Evolutionary conservation across 257 asterid species (phyloP).

Genomic region (Lycium barbarum): DNA sequence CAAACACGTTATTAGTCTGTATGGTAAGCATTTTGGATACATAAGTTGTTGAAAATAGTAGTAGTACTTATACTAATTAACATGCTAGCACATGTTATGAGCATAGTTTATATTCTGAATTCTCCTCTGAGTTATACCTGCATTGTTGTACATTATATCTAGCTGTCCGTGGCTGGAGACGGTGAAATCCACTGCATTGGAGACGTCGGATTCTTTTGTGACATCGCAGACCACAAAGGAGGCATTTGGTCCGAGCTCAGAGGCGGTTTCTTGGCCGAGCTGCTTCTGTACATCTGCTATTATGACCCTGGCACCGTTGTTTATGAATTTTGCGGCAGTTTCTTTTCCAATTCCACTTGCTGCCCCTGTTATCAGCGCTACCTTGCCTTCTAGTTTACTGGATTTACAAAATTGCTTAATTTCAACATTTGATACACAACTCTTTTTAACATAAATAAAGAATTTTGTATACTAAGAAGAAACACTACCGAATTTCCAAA

Average conservation of each 20-base stretch:
- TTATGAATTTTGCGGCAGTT: slow-evolving; percentile 71
- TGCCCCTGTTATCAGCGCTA: slow-evolving; percentile 85
- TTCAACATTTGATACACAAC: neutral
- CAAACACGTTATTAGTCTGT: neutral
- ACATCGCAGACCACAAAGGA: slow-evolving; percentile 72
- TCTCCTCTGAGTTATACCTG: slow-evolving; percentile 44
- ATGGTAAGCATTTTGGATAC: neutral
- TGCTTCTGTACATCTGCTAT: slow-evolving; percentile 65
- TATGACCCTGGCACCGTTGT: slow-evolving; percentile 77
- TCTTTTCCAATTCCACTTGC: slow-evolving; percentile 88
- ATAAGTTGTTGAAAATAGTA: neutral
- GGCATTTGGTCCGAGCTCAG: slow-evolving; percentile 67
- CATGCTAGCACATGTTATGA: neutral
- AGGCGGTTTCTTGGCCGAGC: slow-evolving; percentile 56
- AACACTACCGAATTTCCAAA: neutral
- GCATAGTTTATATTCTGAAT: neutral
- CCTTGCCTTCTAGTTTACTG: slow-evolving; percentile 78
- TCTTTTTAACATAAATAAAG: neutral
- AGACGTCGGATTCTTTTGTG: slow-evolving; percentile 64
- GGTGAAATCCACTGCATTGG: slow-evolving; percentile 68
- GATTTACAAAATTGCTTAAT: neutral
- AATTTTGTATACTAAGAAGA: neutral
- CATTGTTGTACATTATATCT: slow-evolving; percentile 91
- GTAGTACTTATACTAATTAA: neutral
- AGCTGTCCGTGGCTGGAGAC: slow-evolving; percentile 63